A percentile compares a stretch with the other conserved stretches of the same genome.
Evolutionary conservation across 768 basidiomycete genomes (phyloP).

Genomic region (Boletus tomentosulus): DNA sequence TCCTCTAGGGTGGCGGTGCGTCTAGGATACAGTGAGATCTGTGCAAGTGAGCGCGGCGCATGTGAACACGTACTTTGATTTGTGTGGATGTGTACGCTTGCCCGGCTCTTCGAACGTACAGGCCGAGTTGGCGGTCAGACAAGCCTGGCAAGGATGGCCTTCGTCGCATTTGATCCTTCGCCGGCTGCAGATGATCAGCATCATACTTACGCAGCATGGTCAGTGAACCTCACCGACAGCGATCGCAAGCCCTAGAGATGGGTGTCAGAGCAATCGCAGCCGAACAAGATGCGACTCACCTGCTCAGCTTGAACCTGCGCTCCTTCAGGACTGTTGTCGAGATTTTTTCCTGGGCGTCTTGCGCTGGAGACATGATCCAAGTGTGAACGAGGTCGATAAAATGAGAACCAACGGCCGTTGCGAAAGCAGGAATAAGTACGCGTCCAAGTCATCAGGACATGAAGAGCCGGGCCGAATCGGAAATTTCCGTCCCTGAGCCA

Average conservation of each 20-base stretch:
- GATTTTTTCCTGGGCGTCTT: constrained; percentile 41
- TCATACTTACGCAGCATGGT: not conserved
- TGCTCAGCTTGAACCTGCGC: constrained; percentile 82
- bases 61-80: constrained; percentile 67
- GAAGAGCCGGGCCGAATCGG: constrained; percentile 27
- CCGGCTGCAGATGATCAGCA: constrained; percentile 43
- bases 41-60: constrained; percentile 3
- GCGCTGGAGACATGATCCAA: constrained; percentile 26
- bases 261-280: constrained; percentile 6
- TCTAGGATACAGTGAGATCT: constrained; percentile 33
- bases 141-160: constrained; percentile 85
- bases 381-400: constrained; percentile 11
- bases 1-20: constrained; percentile 82
- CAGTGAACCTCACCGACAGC: constrained; percentile 65
- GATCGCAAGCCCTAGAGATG: constrained; percentile 74
- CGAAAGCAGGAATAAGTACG: constrained; percentile 27
- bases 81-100: constrained; percentile 81
- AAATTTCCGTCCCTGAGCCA: constrained; percentile 18
- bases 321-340: constrained; percentile 62
- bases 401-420: not conserved
- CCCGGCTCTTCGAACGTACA: constrained; percentile 88
- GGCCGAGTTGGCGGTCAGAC: constrained; percentile 73
- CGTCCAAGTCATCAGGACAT: constrained; percentile 9
- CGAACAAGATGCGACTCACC: constrained; percentile 40
- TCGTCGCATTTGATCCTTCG: constrained; percentile 86